Evolutionary conservation across 139 green algal genomes (phyloP), one percentile per base, ranked within the genome.

Genomic region (Micractinium sp.): DNA sequence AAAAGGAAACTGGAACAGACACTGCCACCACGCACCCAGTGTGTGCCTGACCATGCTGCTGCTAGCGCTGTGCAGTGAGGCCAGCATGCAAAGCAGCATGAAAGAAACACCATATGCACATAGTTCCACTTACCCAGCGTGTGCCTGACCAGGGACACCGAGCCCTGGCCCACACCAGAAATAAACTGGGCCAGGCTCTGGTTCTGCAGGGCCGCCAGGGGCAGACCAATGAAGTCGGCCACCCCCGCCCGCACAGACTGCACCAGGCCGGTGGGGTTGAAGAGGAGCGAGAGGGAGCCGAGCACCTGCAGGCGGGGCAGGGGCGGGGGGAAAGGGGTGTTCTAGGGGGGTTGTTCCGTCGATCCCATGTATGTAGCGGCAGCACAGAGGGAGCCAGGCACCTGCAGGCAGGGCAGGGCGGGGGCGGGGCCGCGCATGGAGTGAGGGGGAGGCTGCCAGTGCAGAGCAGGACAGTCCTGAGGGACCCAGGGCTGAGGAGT

Each of bases 181-280:
- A 97, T 73, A 81, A 96, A 96, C 78, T 90, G 33, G 31, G 74
- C 29, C 74, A 79, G 74, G 14, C 56, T 69, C 56, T 84, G 85
- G 36, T 88, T 66, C 71, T 90, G 85, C 29, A 93, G 79, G 23
- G 75, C 94, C 20, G 93, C 89, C 69, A 97, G n/a, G 5, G 94
- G 94, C 75, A 97, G 86, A 31, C 82, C 73, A 0, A 96, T 27
- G 23, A 96, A 86, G 88, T 95, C 89, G 20, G 41, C 73, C 27
- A 95, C 60, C 22, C 94, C 94, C 19, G 84, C 60, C 5, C 86
- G 61, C 41, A 97, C 39, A 15, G 85, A 93, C 14, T 56, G 78
- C 36, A 96, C 74, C 35, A 96, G 74, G 18, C 94, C 94, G 1
- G 92, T 93, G 35, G 94, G 94, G 89, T 96, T 97, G 90, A 96